Evolutionary conservation across 1,284 basidiomycete genomes (phyloP), one percentile per base, ranked within the genome.

Genomic region (Ganoderma lucidum): DNA sequence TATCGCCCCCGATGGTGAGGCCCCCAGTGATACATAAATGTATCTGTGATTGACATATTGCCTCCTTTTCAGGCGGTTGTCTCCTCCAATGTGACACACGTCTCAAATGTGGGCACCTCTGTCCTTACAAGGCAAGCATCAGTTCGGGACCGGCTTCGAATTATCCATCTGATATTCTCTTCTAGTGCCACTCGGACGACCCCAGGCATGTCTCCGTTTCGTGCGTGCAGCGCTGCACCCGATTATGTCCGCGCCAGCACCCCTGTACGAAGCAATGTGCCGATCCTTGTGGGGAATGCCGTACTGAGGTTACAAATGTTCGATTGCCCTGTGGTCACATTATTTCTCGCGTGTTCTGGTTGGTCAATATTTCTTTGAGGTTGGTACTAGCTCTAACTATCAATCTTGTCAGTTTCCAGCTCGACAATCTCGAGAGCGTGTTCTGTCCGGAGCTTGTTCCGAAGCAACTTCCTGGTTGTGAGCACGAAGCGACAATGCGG

Each of bases 81-180:
- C 79, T 90, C 56, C 78, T 77, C 44, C 81, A 84, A 17, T 93
- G 92, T 70, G 84, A 85, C 37, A 79, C 80, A n/a, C 80, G 83
- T 41, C 80, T 92, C n/a, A 76, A 79, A n/a, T 94, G 93, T 74
- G 93, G 92, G 1, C 93, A 94, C 73, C 78, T 82, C 4, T 94
- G 92, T 75, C 87, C 86, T 0, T 90, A 84, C 70, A 88, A 88
- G 83, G 90, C 88, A 77, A 63, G 56, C 58, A 39, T 14, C n/a
- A 60, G 41, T 39, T 37, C n/a, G 3, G 35, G 28, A 42, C 19
- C 32, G 17, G 15, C 6, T 63, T 51, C n/a, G 17, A 37, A 32
- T 37, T 14, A 19, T 12, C 2, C 17, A n/a, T 59, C 35, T 45
- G 12, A 48, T 42, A 23, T 19, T 19, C 2, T 41, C 48, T 64